Base-by-base conservation (phyloP, 805 yeast species). In the Hemisphaericaspora nanyangensis region DNA sequence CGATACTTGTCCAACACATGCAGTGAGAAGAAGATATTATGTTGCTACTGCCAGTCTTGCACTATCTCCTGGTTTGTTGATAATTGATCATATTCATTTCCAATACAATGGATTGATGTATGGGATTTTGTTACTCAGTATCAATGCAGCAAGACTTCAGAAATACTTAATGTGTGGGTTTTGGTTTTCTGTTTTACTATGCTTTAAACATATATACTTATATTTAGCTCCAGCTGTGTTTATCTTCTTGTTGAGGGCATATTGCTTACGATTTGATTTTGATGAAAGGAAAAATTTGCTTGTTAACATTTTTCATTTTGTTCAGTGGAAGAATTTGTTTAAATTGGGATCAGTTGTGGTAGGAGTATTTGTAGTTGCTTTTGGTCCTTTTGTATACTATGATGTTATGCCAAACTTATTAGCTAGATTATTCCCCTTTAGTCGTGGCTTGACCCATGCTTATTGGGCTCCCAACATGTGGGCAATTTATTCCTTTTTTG, bases 391-490 rank as follows among this genome's bases (percentile, higher is more conserved):
- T 53, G 59, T 75, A 6, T 76, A 75, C 50, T 68, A 76, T 49
- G 69, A 71, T 1, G 85, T 80, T 25, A 52, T 85, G 35, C 82
- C 85, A 0, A 78, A 86, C 45, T 61, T 93, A 13, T 34, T 87
- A 7, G 55, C 65, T 5, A 71, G 99, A 33, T 63, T 93, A 24
- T 93, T 93, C 63, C 99, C 99, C 5, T 91, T 91, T 56, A 83
- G 95, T 35, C 72, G 98, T 56, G 98, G 98, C 1, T 70, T 93
- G 27, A 93, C 97, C 4, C 99, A 93, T 62, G 96, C 98, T 0
- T 93, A 93, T 63, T 93, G 99, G 98, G 98, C 99, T 1, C 98
- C 99, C 12, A 93, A 93, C 54, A 68, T 89, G 34, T 93, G 99
- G 99, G 96, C 99, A 0, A 51, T 91, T 7, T 93, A 93, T 61